Base-by-base conservation (phyloP, 2,329 filamentous ascomycete genomes). In the Venturia aucupariae region DNA sequence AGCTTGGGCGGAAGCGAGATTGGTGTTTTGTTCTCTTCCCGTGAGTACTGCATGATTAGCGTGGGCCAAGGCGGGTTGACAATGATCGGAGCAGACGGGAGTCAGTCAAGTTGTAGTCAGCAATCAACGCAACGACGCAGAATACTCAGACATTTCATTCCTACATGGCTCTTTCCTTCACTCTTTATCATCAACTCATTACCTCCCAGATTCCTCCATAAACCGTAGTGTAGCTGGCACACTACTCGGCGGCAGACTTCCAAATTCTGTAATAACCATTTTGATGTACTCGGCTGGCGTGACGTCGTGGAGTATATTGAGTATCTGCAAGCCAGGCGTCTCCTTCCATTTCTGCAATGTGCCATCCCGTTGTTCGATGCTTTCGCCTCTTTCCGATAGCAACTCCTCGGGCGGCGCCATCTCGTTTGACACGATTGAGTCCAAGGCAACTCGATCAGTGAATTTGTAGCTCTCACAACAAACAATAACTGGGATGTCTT, bases 381-480 rank as follows among this genome's bases (percentile, higher is more conserved):
- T 60, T 68, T 71, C 46, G 64, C 63, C 1, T 68, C 65, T 63
- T 7, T 46, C 57, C 39, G 73, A 30, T 61, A 80, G 71, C 13
- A 89, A 77, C 77, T 90, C 81, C 75, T 89, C 85, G 76, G 90
- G 72, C 74, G 92, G 82, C 77, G 85, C 92, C 67, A 97, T 88
- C 79, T 99, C 94, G 75, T 99, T 99, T 71, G 91, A 88, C 51
- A 94, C 93, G 68, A 97, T 90, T 30, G 91, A 93, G 76, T 97
- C 94, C 17, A 95, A 85, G 7, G 91, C 90, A 13, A 97, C 90
- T 65, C 91, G 88, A 70, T 91, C 87, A 71, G 94, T 90, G 74
- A 97, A 97, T 77, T 97, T 99, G 78, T 97, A 87, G 4, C 89
- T 94, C 78, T 97, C 93, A 75, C 91, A 96, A 66, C 95, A 89